A percentile compares a stretch with the other conserved stretches of the same genome.
Evolutionary conservation across 2,329 filamentous ascomycete species (phyloP).

Genomic region (Fusarium sacchari): DNA sequence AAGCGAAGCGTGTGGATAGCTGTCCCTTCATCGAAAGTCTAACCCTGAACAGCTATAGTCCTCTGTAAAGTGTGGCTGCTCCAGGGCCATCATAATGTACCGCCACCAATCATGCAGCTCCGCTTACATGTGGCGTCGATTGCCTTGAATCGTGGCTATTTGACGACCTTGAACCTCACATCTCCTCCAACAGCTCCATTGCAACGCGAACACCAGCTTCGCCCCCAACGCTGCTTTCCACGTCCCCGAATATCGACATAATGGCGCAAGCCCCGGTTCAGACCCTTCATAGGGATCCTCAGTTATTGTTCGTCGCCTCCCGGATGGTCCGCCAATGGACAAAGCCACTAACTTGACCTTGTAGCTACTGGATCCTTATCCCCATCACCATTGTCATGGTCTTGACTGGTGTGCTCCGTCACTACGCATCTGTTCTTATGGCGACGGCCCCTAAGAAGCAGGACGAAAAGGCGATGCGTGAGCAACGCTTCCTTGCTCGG

Average conservation of each 20-base stretch:
- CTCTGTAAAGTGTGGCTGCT: constrained; percentile 23
- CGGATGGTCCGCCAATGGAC: not conserved
- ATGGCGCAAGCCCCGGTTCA: constrained; percentile 91
- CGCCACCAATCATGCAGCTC: constrained; percentile 11
- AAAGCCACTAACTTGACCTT: constrained; percentile 37
- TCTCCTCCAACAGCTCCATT: constrained; percentile 25
- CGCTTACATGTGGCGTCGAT: constrained; percentile 26
- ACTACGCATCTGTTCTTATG: constrained; percentile 95
- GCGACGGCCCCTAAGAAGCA: constrained; percentile 84
- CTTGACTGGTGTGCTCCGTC: constrained; percentile 91
- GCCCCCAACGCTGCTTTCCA: constrained; percentile 1
- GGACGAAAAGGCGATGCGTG: constrained; percentile 78
- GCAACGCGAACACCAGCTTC: constrained; percentile 25
- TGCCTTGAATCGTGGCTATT: constrained; percentile 36
- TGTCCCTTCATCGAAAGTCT: constrained; percentile 31
- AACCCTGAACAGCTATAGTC: constrained; percentile 2
- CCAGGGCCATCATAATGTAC: not conserved
- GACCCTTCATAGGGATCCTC: constrained; percentile 98
- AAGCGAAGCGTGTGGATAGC: constrained; percentile 34
- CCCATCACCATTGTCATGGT: constrained; percentile 99
- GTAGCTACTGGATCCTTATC: constrained; percentile 97
- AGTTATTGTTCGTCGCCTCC: constrained; percentile 80
- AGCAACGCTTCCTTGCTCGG: constrained; percentile 85
- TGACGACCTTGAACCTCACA: constrained; percentile 29
- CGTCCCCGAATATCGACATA: constrained; percentile 30